A percentile compares a stretch with the other conserved stretches of the same genome.
phyloP scores from a whole-genome alignment of 31 red algal genomes.

The Odonthalia washingtoniensis region DNA sequence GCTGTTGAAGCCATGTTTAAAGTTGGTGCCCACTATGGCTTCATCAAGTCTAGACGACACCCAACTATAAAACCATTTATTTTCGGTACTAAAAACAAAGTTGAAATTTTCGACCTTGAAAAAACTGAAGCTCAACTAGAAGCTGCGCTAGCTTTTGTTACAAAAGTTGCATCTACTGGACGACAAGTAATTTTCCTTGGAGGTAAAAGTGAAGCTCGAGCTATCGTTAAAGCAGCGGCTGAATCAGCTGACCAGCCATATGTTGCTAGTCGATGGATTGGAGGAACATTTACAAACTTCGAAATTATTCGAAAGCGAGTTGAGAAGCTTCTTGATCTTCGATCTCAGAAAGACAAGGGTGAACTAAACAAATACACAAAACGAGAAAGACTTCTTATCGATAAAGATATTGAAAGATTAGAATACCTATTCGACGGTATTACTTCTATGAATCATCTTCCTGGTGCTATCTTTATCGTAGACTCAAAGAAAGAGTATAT shows the following conservation, averaged over 20 bases:
- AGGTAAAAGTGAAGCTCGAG: constrained; percentile 20
- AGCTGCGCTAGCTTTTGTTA: neutral
- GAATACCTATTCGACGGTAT: neutral
- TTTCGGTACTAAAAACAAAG: constrained; percentile 9
- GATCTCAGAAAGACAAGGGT: neutral
- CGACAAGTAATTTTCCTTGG: constrained; percentile 20
- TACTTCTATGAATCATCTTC: neutral
- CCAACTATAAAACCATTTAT: constrained; percentile 9
- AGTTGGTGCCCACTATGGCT: constrained; percentile 2
- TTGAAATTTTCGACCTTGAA: constrained; percentile 9
- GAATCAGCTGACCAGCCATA: neutral
- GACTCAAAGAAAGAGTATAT: constrained; percentile 10
- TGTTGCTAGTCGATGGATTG: constrained; percentile 19
- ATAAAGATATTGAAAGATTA: constrained; percentile 12
- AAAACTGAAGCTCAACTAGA: constrained; percentile 20
- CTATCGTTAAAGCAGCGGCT: constrained; percentile 7
- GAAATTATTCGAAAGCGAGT: constrained; percentile 9
- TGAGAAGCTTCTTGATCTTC: neutral
- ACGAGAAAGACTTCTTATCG: constrained; percentile 1
- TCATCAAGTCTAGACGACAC: neutral
- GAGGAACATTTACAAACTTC: constrained; percentile 22
- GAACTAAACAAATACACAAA: constrained; percentile 13
- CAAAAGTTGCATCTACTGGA: constrained; percentile 15
- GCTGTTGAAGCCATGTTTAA: constrained; percentile 3
- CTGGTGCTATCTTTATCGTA: neutral